Percentiles rank a stretch among this genome's conserved stretches.
These are phyloP conservation scores for Leccinum rimulosum DNA, from an alignment of 768 basidiomycete species.

Conservation along the genomic window DNA sequence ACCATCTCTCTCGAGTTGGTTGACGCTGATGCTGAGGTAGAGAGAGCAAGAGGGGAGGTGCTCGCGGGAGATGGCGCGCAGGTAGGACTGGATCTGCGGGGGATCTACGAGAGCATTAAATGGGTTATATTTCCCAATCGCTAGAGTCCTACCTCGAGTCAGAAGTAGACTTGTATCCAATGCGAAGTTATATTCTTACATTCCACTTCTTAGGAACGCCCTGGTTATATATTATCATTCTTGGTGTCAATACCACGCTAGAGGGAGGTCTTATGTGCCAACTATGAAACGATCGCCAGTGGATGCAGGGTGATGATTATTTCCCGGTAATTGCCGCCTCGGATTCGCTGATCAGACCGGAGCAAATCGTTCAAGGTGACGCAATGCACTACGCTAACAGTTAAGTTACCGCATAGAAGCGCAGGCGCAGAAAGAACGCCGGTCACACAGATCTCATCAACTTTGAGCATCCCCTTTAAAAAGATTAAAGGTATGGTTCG, in stretches of 20 bases:
- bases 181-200: neutral
- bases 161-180: neutral
- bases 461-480: too few species aligned
- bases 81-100: slow-evolving; percentile 16
- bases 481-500: too few species aligned
- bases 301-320: too few species aligned
- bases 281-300: neutral
- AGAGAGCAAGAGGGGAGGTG: slow-evolving; percentile 17
- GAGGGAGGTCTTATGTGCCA: slow-evolving; percentile 1
- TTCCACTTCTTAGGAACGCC: neutral
- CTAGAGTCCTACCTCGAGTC: slow-evolving; percentile 13
- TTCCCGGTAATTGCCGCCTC: too few species aligned
- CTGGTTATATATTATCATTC: neutral
- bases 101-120: slow-evolving; percentile 43
- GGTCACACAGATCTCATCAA: too few species aligned
- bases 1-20: slow-evolving; percentile 15
- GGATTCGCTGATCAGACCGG: too few species aligned
- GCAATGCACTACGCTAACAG: too few species aligned
- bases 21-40: slow-evolving; percentile 17
- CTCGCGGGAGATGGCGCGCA: slow-evolving; percentile 17
- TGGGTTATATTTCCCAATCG: slow-evolving; percentile 53
- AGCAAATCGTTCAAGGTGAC: too few species aligned
- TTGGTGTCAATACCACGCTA: neutral
- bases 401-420: too few species aligned
- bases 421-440: too few species aligned